Conservation (phyloP, 768 basidiomycete genomes). For the Rhizopogon vesiculosus region DNA sequence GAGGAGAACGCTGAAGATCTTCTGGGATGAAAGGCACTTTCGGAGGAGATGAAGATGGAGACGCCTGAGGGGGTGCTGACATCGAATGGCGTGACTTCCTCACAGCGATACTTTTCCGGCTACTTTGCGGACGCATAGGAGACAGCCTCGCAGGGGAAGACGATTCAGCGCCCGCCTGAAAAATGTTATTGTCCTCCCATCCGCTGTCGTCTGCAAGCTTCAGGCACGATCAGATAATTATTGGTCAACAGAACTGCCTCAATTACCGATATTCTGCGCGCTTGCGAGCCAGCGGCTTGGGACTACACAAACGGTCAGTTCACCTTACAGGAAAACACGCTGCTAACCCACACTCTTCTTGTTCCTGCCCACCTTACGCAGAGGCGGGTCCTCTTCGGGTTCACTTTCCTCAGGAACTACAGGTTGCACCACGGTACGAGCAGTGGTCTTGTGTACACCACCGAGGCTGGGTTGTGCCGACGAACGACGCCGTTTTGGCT, state of each 20-base stretch:
- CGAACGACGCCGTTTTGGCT: constrained; percentile 79
- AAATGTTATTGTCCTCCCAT: constrained; percentile 89
- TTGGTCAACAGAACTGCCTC: constrained; percentile 20
- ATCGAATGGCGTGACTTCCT: constrained; percentile 64
- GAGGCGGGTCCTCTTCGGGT: constrained; percentile 58
- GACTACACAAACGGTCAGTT: constrained; percentile 26
- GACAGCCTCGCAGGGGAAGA: constrained; percentile 71
- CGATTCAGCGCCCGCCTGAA: constrained; percentile 88
- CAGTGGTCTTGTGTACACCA: constrained; percentile 35
- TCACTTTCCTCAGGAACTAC: constrained; percentile 70
- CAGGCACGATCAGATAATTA: constrained; percentile 2
- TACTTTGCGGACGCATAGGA: constrained; percentile 40
- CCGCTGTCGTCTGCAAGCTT: constrained; percentile 63
- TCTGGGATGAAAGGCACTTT: constrained; percentile 20
- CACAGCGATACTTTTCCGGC: constrained; percentile 32
- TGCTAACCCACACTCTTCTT: constrained; percentile 49
- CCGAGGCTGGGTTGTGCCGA: constrained; percentile 72
- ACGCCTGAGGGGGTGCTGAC: constrained; percentile 62
- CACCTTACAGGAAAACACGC: constrained; percentile 1
- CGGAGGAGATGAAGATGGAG: constrained; percentile 38
- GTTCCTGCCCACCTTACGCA: constrained; percentile 55
- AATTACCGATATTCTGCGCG: constrained; percentile 51
- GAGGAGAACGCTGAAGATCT: constrained; percentile 36
- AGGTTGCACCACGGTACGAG: constrained; percentile 32
- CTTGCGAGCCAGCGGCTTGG: constrained; percentile 45